phyloP scores from a whole-genome alignment of 441 rosid species.

The Euphorbia celastroides region DNA sequence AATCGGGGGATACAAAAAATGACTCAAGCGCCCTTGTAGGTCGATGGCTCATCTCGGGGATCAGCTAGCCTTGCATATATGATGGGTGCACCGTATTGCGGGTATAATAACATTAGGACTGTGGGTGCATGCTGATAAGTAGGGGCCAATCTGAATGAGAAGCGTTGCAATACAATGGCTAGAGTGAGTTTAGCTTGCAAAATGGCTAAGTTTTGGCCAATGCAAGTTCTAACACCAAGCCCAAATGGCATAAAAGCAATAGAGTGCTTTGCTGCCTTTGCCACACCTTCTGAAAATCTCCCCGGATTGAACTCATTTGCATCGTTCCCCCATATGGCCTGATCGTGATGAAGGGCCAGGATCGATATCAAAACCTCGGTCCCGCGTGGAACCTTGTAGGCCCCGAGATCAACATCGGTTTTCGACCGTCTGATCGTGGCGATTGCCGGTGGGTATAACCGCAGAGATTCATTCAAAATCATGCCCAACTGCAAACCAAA shows the following conservation, averaged over 20 bases:
- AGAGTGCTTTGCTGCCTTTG: conserved; percentile 64
- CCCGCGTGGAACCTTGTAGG: conserved; percentile 76
- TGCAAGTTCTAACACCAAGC: conserved; percentile 72
- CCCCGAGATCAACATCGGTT: conserved; percentile 62
- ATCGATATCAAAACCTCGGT: conserved; percentile 82
- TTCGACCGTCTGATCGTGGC: conserved; percentile 84
- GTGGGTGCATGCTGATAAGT: conserved; percentile 88
- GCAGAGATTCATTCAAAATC: conserved; percentile 74
- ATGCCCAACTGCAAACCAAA: conserved; percentile 58
- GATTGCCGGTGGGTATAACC: conserved; percentile 81
- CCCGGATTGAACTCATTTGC: conserved; percentile 85
- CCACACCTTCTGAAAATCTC: conserved; percentile 65
- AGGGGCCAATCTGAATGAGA: conserved; percentile 69
- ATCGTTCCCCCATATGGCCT: conserved; percentile 75
- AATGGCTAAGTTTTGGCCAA: conserved; percentile 85
- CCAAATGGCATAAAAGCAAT: conserved; percentile 88
- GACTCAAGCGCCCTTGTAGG: background rate
- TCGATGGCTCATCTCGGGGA: conserved; percentile 2
- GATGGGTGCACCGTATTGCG: conserved; percentile 92
- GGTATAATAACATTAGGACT: conserved; percentile 83
- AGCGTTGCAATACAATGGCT: conserved; percentile 64
- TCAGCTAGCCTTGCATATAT: conserved; percentile 38
- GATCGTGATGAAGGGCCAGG: conserved; percentile 92
- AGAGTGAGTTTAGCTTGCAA: conserved; percentile 78
- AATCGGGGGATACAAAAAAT: too few relatives aligned